Base-by-base conservation (phyloP, 2,329 filamentous ascomycete genomes). In the Aspergillus vadensis region DNA sequence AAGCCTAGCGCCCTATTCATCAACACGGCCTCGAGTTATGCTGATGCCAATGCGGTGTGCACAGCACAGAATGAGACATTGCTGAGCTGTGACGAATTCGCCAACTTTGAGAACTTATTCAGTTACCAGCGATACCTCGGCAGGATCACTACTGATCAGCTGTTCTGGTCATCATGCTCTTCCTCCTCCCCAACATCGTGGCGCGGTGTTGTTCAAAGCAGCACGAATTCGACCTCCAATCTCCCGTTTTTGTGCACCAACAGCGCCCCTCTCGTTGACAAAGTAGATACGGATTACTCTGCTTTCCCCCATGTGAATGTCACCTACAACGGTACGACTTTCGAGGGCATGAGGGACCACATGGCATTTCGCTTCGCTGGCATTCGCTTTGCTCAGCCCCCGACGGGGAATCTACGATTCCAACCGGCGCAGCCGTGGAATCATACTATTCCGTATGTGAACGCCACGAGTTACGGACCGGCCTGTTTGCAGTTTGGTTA, bases 401-500 rank as follows among this genome's bases (percentile, higher is more conserved):
- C 58, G 0, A 41, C 57, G 5, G 54, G 54, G 7, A 54, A 60
- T 15, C 17, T 60, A 9, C 54, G 58, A 30, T 60, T 60, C 48
- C 48, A 50, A 10, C 54, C 58, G 4, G 58, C 58, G 1, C 30
- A 10, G 51, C 38, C 38, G 53, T 49, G 25, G 54, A 27, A 27
- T 44, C 21, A 8, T 41, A 57, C n/a, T 12, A 19, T 43, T 10
- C 0, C 17, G 7, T 43, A 19, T 21, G 39, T 43, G n/a, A 49
- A 60, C 38, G 58, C 58, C 2, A 53, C 58, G 1, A 60, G 49
- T n/a, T 60, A 60, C 30, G 58, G 58, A 6, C 48, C 54, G 14
- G 49, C 49, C 2, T 54, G 53, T 14, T 55, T 60, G 38, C 54
- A 54, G 5, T 57, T 49, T 12, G 21, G 19, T 12, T 43, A 43